phyloP scores from a whole-genome alignment of 2,329 filamentous ascomycete species.

The Pyrenophora teres region DNA sequence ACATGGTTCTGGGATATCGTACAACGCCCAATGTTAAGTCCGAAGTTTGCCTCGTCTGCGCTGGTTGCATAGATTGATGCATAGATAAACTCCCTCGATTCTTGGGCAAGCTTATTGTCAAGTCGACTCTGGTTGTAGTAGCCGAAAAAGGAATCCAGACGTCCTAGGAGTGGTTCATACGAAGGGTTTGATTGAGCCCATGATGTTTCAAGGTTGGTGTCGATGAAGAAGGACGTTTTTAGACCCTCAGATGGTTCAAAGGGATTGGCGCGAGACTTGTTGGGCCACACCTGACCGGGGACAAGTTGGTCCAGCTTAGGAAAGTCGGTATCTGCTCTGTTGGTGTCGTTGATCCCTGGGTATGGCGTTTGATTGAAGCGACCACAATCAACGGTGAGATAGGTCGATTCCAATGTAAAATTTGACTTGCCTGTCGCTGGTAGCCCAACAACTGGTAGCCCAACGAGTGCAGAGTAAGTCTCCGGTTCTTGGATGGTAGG shows the following conservation, averaged over 20 bases:
- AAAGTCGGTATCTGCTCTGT: slow-evolving; percentile 10
- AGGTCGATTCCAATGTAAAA: slow-evolving; percentile 30
- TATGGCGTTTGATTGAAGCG: slow-evolving; percentile 18
- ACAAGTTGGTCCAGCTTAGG: slow-evolving; percentile 22
- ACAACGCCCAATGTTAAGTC: slow-evolving; percentile 28
- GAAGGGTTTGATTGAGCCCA: not conserved
- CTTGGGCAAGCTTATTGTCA: slow-evolving; percentile 1
- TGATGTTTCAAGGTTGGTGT: slow-evolving; percentile 20
- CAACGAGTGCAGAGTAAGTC: slow-evolving; percentile 36
- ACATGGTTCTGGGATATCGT: slow-evolving; percentile 27
- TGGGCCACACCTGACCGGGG: slow-evolving; percentile 24
- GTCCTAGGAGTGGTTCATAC: slow-evolving; percentile 10
- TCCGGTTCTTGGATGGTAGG: slow-evolving; percentile 23
- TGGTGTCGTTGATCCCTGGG: slow-evolving; percentile 1
- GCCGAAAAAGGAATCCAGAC: slow-evolving; percentile 29
- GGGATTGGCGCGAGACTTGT: slow-evolving; percentile 22
- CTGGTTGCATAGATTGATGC: slow-evolving; percentile 16
- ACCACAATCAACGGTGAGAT: slow-evolving; percentile 26
- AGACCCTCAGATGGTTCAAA: slow-evolving; percentile 10
- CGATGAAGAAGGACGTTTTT: slow-evolving; percentile 30
- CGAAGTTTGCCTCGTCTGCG: not conserved
- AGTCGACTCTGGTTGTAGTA: slow-evolving; percentile 18
- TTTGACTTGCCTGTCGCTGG: slow-evolving; percentile 6
- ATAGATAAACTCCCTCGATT: slow-evolving; percentile 16
- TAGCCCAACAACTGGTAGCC: slow-evolving; percentile 34